These are phyloP conservation scores for Alternaria gaisen DNA, from an alignment of 2,329 filamentous ascomycete species.

Conservation along the genomic window DNA sequence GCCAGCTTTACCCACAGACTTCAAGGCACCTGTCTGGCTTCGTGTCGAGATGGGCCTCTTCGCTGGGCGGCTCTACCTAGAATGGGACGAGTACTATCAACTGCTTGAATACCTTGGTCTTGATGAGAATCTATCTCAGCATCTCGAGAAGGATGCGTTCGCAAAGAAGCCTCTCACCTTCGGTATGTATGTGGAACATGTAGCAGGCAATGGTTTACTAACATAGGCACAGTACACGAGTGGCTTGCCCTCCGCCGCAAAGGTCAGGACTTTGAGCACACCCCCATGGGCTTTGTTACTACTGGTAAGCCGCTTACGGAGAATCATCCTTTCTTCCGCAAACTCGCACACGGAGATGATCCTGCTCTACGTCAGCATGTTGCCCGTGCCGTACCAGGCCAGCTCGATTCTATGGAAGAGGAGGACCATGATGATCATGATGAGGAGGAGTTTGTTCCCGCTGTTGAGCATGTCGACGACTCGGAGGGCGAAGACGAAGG, in stretches of 20 bases:
- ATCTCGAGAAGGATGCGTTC: slow-evolving; percentile 23
- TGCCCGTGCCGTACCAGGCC: slow-evolving; percentile 17
- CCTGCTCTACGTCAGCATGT: slow-evolving; percentile 19
- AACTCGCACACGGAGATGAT: slow-evolving; percentile 8
- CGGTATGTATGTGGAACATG: slow-evolving; percentile 14
- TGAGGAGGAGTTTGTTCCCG: slow-evolving; percentile 24
- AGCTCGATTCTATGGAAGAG: slow-evolving; percentile 9
- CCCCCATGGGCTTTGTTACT: slow-evolving; percentile 66
- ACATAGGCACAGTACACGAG: slow-evolving; percentile 55
- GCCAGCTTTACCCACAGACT: slow-evolving; percentile 56
- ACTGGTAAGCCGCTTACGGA: slow-evolving; percentile 60
- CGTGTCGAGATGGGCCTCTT: slow-evolving; percentile 68
- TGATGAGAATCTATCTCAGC: slow-evolving; percentile 7
- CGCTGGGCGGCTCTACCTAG: slow-evolving; percentile 68
- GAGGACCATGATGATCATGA: slow-evolving; percentile 22
- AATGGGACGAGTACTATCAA: slow-evolving; percentile 55
- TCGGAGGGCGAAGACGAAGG: slow-evolving; percentile 22
- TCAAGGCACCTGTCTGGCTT: slow-evolving; percentile 62
- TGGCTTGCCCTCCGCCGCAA: slow-evolving; percentile 65
- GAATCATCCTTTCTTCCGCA: slow-evolving; percentile 63
- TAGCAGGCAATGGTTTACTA: slow-evolving; percentile 47
- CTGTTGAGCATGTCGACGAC: slow-evolving; percentile 23
- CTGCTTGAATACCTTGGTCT: slow-evolving; percentile 40
- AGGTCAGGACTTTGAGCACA: slow-evolving; percentile 66
- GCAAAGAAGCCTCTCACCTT: slow-evolving; percentile 41